Evolutionary conservation across 2,329 filamentous ascomycete genomes (phyloP).

Genomic region (Hypoxylon sp.): DNA sequence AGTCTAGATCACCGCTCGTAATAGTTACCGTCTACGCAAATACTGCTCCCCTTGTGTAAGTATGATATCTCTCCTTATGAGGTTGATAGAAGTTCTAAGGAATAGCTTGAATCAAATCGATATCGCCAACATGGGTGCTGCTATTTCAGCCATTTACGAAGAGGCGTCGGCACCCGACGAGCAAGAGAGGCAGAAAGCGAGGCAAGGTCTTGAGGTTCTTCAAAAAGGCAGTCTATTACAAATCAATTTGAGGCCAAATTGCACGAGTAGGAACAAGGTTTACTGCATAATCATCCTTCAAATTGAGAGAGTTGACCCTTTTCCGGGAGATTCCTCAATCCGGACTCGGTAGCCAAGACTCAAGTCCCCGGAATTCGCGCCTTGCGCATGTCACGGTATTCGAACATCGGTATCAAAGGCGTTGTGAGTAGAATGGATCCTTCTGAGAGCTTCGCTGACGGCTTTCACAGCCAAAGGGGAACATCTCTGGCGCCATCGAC

Average conservation of each 20-base stretch:
- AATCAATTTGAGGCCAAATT: slow-evolving; percentile 5
- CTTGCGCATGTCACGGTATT: slow-evolving; percentile 5
- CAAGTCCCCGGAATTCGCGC: slow-evolving; percentile 3
- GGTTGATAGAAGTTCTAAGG: neutral
- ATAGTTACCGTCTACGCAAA: neutral
- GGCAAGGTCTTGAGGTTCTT: slow-evolving; percentile 4
- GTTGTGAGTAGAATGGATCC: neutral
- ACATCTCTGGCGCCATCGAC: slow-evolving; percentile 1
- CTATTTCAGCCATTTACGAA: slow-evolving; percentile 1
- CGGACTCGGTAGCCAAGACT: neutral
- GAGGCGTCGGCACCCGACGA: neutral
- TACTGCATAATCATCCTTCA: neutral
- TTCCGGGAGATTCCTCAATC: slow-evolving; percentile 5
- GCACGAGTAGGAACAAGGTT: neutral
- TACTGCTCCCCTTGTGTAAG: neutral
- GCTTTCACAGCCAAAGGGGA: neutral
- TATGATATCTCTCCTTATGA: neutral
- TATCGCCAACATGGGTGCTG: neutral
- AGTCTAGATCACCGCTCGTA: neutral
- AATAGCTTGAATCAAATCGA: neutral
- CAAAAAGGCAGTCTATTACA: slow-evolving; percentile 6
- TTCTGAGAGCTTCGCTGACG: neutral
- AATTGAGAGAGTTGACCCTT: neutral
- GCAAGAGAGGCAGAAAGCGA: slow-evolving; percentile 5
- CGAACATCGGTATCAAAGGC: slow-evolving; percentile 5